Percentiles rank a stretch among this genome's conserved stretches.
Conservation (phyloP, 768 basidiomycete species). For the Tulasnella sp. region DNA sequence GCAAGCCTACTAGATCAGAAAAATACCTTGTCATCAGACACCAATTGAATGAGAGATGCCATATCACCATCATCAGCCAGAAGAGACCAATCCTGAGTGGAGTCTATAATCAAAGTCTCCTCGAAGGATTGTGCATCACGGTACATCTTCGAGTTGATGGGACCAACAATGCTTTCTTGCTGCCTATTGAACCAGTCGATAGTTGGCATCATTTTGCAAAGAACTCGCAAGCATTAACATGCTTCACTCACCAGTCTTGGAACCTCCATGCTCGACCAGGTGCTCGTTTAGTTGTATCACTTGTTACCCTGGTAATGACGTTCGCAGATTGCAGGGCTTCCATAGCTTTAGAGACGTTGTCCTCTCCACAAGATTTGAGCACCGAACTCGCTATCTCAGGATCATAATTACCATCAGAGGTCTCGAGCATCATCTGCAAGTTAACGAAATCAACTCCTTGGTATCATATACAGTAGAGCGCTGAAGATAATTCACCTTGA, state of each 20-base stretch:
- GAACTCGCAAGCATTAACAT: too few species aligned
- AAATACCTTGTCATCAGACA: constrained; percentile 64
- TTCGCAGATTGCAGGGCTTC: constrained; percentile 49
- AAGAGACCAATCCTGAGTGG: constrained; percentile 29
- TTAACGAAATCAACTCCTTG: not conserved
- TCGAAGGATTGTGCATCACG: constrained; percentile 58
- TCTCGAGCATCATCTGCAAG: constrained; percentile 32
- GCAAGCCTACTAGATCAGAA: not conserved
- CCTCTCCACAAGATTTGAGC: constrained; percentile 44
- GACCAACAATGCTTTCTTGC: constrained; percentile 51
- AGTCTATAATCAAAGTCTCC: constrained; percentile 24
- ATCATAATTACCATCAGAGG: constrained; percentile 56
- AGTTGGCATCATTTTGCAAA: too few species aligned
- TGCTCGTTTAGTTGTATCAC: constrained; percentile 45
- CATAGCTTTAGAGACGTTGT: constrained; percentile 41
- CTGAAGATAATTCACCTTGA: constrained; percentile 41
- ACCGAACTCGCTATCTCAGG: constrained; percentile 43
- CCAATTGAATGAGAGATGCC: constrained; percentile 61
- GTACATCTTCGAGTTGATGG: constrained; percentile 48
- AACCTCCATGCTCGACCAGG: constrained; percentile 64
- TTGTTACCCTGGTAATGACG: constrained; percentile 51
- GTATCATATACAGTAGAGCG: not conserved
- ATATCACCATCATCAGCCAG: constrained; percentile 51
- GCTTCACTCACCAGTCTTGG: constrained; percentile 56
- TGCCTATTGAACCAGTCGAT: constrained; percentile 25